A percentile compares a stretch with the other conserved stretches of the same genome.
phyloP scores from a whole-genome alignment of 768 basidiomycete species.

The Phlebiopsis flavidoalba region DNA sequence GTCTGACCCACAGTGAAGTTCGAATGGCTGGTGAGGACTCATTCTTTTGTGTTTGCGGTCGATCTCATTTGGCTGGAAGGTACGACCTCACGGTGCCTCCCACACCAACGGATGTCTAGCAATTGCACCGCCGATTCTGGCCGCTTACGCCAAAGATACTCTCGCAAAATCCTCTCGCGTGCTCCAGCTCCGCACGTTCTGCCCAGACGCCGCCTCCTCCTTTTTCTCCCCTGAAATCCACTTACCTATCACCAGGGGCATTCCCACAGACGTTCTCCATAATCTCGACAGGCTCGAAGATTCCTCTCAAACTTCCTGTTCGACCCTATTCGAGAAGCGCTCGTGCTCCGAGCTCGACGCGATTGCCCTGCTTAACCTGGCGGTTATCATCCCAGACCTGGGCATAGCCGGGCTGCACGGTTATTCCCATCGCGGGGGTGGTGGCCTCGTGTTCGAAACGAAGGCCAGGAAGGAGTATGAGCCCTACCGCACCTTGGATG shows the following conservation, averaged over 20 bases:
- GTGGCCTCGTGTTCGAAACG: conserved; percentile 60
- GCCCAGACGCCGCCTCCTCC: conserved; percentile 36
- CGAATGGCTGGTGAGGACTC: conserved; percentile 49
- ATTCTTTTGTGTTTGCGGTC: conserved; percentile 65
- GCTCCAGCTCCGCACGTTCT: conserved; percentile 67
- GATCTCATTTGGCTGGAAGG: conserved; percentile 79
- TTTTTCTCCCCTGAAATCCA: conserved; percentile 1
- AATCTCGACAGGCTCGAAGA: conserved; percentile 72
- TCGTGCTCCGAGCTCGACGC: conserved; percentile 72
- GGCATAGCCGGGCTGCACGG: conserved; percentile 91
- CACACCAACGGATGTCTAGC: neutral
- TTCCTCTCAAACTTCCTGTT: conserved; percentile 69
- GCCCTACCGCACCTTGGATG: conserved; percentile 56
- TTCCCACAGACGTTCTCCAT: conserved; percentile 29
- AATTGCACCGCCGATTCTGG: conserved; percentile 60
- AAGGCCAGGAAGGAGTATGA: conserved; percentile 54
- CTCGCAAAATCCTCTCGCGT: conserved; percentile 78
- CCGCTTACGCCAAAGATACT: conserved; percentile 78
- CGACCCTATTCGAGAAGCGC: conserved; percentile 67
- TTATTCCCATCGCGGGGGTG: conserved; percentile 67
- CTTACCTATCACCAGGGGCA: neutral
- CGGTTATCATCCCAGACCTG: conserved; percentile 81
- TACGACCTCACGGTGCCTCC: conserved; percentile 27
- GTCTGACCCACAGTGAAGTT: conserved; percentile 63
- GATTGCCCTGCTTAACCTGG: conserved; percentile 64